phyloP scores from a whole-genome alignment of 2,329 filamentous ascomycete genomes.

The Madurella mycetomatis region DNA sequence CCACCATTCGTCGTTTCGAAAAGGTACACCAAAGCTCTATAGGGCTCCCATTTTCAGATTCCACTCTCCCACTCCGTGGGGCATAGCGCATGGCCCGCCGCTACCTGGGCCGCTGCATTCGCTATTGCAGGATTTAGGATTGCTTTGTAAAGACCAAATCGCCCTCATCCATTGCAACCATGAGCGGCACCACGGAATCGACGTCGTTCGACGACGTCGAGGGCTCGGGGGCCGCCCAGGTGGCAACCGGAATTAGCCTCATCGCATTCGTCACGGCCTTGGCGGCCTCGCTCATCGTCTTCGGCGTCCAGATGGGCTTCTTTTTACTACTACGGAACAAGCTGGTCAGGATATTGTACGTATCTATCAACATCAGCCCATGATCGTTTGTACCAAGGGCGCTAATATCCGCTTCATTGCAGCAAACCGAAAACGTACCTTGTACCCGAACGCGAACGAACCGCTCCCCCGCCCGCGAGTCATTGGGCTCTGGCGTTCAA shows the following conservation, averaged over 20 bases:
- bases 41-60: background rate
- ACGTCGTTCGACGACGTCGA: constrained; percentile 4
- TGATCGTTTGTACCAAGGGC: background rate
- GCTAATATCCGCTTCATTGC: constrained; percentile 12
- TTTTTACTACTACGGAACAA: constrained; percentile 76
- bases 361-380: constrained; percentile 15
- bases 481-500: constrained; percentile 49
- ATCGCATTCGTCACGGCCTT: constrained; percentile 62
- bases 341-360: constrained; percentile 77
- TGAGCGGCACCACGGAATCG: constrained; percentile 14
- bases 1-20: background rate
- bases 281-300: constrained; percentile 57
- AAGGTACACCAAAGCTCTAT: background rate
- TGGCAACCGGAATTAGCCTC: constrained; percentile 41
- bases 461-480: constrained; percentile 62
- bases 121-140: background rate
- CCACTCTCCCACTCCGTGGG: background rate
- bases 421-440: constrained; percentile 82
- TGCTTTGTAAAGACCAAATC: background rate
- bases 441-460: constrained; percentile 79
- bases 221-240: constrained; percentile 22
- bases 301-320: constrained; percentile 59
- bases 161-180: constrained; percentile 1
- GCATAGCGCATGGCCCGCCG: constrained; percentile 7
- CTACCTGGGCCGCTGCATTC: background rate